These are phyloP conservation scores for Colletotrichum sp. DNA, from an alignment of 2,329 filamentous ascomycete genomes.

Conservation along the genomic window DNA sequence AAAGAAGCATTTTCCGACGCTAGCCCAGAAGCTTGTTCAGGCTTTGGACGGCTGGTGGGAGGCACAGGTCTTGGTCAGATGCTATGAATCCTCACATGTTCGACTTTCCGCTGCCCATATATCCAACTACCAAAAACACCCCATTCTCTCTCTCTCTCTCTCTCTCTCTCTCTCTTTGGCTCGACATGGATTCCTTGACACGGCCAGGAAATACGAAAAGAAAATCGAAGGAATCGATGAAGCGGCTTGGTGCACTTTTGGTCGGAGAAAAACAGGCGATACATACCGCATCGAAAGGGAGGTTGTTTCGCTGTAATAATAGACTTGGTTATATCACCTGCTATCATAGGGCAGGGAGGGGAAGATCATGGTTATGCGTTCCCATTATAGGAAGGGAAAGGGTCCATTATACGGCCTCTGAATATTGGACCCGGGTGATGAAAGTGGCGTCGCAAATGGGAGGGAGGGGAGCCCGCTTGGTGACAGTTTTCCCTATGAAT, in stretches of 20 bases:
- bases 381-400: neutral
- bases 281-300: slow-evolving; percentile 13
- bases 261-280: slow-evolving; percentile 7
- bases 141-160: neutral
- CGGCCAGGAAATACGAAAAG: neutral
- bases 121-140: slow-evolving; percentile 1
- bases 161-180: neutral
- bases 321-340: slow-evolving; percentile 32
- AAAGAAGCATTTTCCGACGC: slow-evolving; percentile 6
- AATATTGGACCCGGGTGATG: slow-evolving; percentile 7
- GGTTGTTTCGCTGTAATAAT: slow-evolving; percentile 32
- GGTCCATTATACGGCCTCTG: neutral
- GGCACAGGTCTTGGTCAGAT: neutral
- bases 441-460: neutral
- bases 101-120: slow-evolving; percentile 8
- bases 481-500: slow-evolving; percentile 2
- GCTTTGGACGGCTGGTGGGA: neutral
- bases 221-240: slow-evolving; percentile 4
- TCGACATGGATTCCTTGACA: neutral
- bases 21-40: slow-evolving; percentile 4
- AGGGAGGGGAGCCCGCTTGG: neutral
- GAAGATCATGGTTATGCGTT: neutral
- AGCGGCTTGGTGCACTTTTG: neutral
- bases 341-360: slow-evolving; percentile 11
- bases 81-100: slow-evolving; percentile 2